phyloP scores from a whole-genome alignment of 257 asterid genomes.

The Solanum pinnatisectum region DNA sequence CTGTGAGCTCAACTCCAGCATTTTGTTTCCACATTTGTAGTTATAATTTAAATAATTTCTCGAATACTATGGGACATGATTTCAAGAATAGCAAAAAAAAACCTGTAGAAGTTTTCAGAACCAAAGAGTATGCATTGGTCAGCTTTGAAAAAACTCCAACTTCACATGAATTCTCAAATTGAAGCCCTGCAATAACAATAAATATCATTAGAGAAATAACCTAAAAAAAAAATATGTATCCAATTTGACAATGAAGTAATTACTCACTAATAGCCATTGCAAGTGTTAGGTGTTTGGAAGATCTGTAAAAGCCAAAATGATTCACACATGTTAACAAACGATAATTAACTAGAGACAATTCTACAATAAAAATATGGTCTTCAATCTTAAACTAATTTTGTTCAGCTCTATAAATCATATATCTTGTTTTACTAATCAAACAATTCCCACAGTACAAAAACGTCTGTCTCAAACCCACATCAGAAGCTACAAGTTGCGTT shows the following conservation, averaged over 20 bases:
- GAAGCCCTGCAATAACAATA: conserved; percentile 36
- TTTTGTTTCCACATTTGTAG: neutral
- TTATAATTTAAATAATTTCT: neutral
- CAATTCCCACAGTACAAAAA: too few relatives aligned
- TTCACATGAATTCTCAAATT: conserved; percentile 76
- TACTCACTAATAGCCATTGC: conserved; percentile 23
- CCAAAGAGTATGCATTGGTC: conserved; percentile 85
- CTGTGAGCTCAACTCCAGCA: neutral
- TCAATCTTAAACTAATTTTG: too few relatives aligned
- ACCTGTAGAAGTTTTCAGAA: conserved; percentile 89
- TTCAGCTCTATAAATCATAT: too few relatives aligned
- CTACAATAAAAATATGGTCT: neutral
- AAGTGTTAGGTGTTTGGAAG: neutral
- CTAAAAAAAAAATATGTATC: too few relatives aligned
- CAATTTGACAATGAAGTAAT: neutral
- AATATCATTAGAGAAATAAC: neutral
- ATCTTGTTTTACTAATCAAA: too few relatives aligned
- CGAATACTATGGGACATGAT: neutral
- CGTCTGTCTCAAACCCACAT: too few relatives aligned
- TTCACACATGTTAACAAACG: neutral
- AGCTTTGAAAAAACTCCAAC: conserved; percentile 90
- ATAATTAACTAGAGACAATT: neutral
- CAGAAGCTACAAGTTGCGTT: too few relatives aligned
- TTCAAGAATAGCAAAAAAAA: neutral
- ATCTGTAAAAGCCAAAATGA: neutral